phyloP scores from a whole-genome alignment of 2,329 filamentous ascomycete genomes.

The Ceratocystis ficicola region DNA sequence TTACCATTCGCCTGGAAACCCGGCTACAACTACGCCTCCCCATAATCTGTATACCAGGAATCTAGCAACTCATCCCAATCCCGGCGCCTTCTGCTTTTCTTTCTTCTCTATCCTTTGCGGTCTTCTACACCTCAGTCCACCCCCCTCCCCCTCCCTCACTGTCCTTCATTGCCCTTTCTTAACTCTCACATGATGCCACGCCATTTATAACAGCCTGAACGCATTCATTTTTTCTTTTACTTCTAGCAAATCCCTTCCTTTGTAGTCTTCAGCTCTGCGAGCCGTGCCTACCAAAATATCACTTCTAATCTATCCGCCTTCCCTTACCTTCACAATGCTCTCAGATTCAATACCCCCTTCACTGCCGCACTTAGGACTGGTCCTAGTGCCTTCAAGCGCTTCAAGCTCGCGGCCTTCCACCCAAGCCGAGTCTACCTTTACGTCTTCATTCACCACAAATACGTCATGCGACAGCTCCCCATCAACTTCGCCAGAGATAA shows the following conservation, averaged over 20 bases:
- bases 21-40: not conserved
- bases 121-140: not conserved
- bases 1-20: not conserved
- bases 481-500: not conserved
- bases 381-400: constrained; percentile 3
- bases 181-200: constrained; percentile 8
- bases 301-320: not conserved
- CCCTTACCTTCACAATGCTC: constrained; percentile 2
- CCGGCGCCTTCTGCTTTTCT: not conserved
- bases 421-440: constrained; percentile 13
- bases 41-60: not conserved
- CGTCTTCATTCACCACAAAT: not conserved
- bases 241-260: constrained; percentile 7
- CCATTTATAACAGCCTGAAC: constrained; percentile 6
- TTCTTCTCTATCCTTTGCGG: not conserved
- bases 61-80: not conserved
- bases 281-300: not conserved
- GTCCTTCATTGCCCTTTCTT: not conserved
- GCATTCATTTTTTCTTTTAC: not conserved
- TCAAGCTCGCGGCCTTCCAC: constrained; percentile 13
- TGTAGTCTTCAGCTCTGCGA: constrained; percentile 9
- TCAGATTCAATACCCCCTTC: not conserved
- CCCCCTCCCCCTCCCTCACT: not conserved
- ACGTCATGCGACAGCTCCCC: constrained; percentile 2
- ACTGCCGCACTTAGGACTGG: not conserved